Conservation (phyloP, 352 stramenopile species). For the Lagenidium sp. region DNA sequence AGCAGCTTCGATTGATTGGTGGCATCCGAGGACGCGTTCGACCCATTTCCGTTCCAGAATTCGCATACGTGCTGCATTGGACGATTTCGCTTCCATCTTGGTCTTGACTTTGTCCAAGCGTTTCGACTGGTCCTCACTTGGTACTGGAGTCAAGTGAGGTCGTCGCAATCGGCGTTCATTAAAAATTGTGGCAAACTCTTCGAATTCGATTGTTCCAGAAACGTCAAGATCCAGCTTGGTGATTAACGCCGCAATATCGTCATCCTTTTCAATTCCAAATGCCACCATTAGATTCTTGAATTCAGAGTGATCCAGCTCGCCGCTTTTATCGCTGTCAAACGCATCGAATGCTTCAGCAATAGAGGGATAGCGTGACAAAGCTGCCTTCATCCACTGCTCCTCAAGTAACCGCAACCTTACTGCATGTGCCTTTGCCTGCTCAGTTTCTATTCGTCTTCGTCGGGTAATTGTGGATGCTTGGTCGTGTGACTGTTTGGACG, state of each 20-base stretch:
- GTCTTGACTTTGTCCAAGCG: too few relatives aligned
- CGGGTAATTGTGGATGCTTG: too few relatives aligned
- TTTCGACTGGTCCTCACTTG: too few relatives aligned
- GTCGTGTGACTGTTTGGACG: too few relatives aligned
- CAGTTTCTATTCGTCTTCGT: slow-evolving; percentile 5
- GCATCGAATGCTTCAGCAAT: slow-evolving; percentile 26
- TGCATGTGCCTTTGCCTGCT: slow-evolving; percentile 16
- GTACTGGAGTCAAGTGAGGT: too few relatives aligned
- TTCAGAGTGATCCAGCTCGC: slow-evolving; percentile 30
- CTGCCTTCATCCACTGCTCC: slow-evolving; percentile 38
- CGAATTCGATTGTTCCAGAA: slow-evolving; percentile 42
- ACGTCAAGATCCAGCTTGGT: slow-evolving; percentile 31
- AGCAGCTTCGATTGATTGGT: slow-evolving; percentile 41
- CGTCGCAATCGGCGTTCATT: slow-evolving; percentile 18
- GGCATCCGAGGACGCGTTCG: slow-evolving; percentile 41
- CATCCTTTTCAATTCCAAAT: slow-evolving; percentile 32
- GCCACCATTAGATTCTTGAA: slow-evolving; percentile 33
- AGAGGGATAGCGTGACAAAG: slow-evolving; percentile 19
- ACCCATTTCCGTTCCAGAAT: slow-evolving; percentile 61
- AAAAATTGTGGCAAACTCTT: slow-evolving; percentile 61
- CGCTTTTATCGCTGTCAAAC: slow-evolving; percentile 36
- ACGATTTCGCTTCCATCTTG: slow-evolving; percentile 23
- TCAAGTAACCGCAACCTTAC: slow-evolving; percentile 22
- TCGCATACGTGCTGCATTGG: slow-evolving; percentile 19
- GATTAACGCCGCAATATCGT: slow-evolving; percentile 35